Percentiles rank a stretch among this genome's conserved stretches.
These are phyloP conservation scores for Colletotrichum echinochloae DNA, from an alignment of 2,329 filamentous ascomycete species.

Conservation along the genomic window DNA sequence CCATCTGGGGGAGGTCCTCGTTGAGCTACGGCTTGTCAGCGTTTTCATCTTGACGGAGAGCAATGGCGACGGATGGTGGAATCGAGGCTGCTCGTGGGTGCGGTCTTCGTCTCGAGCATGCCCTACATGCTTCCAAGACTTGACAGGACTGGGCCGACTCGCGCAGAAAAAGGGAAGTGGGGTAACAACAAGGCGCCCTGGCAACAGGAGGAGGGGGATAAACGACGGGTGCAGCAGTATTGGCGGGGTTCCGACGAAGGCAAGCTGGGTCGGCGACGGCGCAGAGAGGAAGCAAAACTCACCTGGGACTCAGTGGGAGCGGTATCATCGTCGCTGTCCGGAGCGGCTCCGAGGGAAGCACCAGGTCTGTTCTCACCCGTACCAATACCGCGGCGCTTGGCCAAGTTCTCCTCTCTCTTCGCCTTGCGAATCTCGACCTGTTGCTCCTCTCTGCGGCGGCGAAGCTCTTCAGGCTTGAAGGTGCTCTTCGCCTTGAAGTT, in stretches of 20 bases:
- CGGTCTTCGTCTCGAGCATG: neutral
- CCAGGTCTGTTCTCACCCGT: conserved; percentile 83
- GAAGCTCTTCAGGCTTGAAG: conserved; percentile 99
- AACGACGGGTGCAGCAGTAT: conserved; percentile 35
- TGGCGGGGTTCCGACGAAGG: conserved; percentile 41
- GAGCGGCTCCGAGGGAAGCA: conserved; percentile 85
- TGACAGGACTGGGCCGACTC: conserved; percentile 25
- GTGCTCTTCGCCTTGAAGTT: conserved; percentile 99
- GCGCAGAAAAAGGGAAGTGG: conserved; percentile 36
- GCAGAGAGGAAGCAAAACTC: conserved; percentile 54
- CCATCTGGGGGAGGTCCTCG: conserved; percentile 98
- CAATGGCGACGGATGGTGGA: neutral
- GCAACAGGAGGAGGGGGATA: conserved; percentile 41
- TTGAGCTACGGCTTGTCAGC: conserved; percentile 75
- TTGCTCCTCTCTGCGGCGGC: conserved; percentile 97
- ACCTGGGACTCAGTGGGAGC: conserved; percentile 97
- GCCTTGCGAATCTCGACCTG: conserved; percentile 99
- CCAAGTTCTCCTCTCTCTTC: conserved; percentile 98
- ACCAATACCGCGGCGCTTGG: conserved; percentile 95
- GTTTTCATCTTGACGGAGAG: conserved; percentile 17
- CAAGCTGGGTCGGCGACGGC: conserved; percentile 11
- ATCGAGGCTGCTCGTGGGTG: neutral
- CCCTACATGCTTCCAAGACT: conserved; percentile 15
- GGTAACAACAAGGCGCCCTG: conserved; percentile 37
- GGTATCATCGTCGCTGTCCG: conserved; percentile 97